Base-by-base conservation (phyloP, 108 stramenopile genomes). In the Bacterosira constricta region DNA sequence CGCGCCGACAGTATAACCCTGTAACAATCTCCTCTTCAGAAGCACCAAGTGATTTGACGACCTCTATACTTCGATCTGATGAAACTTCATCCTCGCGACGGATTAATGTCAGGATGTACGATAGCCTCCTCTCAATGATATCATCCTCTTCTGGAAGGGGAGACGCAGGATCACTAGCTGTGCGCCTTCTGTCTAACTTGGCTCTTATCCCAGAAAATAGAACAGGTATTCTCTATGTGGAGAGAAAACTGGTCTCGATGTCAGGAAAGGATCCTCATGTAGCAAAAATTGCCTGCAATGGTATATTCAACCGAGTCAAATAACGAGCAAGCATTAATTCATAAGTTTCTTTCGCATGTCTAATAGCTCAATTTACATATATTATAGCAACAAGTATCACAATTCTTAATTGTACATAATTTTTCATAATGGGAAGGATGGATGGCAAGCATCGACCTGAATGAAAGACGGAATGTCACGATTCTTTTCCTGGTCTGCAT, bases 91-190 rank as follows among this genome's bases (percentile, higher is more conserved):
- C 74, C 21, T 54, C 67, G 8, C 70, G 38, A 63, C 69, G 80
- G 23, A 58, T 77, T 25, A 81, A 77, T 71, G 64, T 72, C 35
- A 75, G 81, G 0, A 67, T 91, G 6, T 94, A 79, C 53, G 89
- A 94, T 73, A 83, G 89, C 26, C 45, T 94, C 9, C 31, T 90
- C 11, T 88, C 90, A 15, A 85, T 87, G 73, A 67, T 94, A 56
- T 80, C 89, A 23, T 79, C 86, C 7, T 65, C 73, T n/a, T 80
- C 84, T 18, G 90, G 87, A 27, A 79, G 88, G 27, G 81, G 77
- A 17, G 90, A 94, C 64, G 86, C 89, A 6, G 83, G 82, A 2
- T 35, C 63, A 38, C 66, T 91, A 44, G 93, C 93, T 9, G 44
- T 71, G 9, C 83, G 86, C 52, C 60, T 94, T 0, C 69, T 94